phyloP scores from a whole-genome alignment of 2,329 filamentous ascomycete species.

The Cryphonectria parasitica region DNA sequence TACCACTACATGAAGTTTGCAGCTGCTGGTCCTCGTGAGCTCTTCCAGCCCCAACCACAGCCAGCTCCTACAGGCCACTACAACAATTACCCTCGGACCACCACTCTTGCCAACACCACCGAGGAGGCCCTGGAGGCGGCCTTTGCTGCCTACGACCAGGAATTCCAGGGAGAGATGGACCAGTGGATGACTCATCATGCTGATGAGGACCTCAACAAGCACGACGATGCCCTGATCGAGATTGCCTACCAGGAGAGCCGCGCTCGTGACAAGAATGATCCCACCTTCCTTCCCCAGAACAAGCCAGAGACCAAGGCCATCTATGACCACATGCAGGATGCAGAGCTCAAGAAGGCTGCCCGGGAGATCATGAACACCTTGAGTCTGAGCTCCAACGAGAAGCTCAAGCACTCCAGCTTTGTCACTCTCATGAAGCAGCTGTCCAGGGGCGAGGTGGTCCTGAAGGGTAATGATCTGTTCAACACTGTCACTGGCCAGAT shows the following conservation, averaged over 20 bases:
- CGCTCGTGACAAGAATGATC: slow-evolving; percentile 31
- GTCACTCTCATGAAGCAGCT: slow-evolving; percentile 76
- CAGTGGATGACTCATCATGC: slow-evolving; percentile 41
- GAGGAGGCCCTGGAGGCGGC: slow-evolving; percentile 36
- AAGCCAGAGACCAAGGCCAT: slow-evolving; percentile 39
- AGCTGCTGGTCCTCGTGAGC: neutral
- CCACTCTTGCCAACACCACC: slow-evolving; percentile 27
- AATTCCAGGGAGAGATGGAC: slow-evolving; percentile 36
- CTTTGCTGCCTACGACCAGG: slow-evolving; percentile 37
- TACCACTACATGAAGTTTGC: neutral
- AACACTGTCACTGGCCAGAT: slow-evolving; percentile 33
- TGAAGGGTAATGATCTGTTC: slow-evolving; percentile 72
- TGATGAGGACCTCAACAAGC: slow-evolving; percentile 32
- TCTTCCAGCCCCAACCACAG: slow-evolving; percentile 4
- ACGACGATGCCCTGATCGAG: slow-evolving; percentile 30
- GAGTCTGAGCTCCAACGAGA: slow-evolving; percentile 68
- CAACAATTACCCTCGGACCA: slow-evolving; percentile 26
- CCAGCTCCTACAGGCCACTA: neutral
- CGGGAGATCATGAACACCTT: slow-evolving; percentile 71
- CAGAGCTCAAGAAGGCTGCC: slow-evolving; percentile 74
- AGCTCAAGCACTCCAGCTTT: slow-evolving; percentile 80
- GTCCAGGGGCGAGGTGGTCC: slow-evolving; percentile 70
- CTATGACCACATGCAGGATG: slow-evolving; percentile 50
- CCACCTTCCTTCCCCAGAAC: slow-evolving; percentile 35
- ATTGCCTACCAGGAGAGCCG: slow-evolving; percentile 16